Percentiles rank a stretch among this genome's conserved stretches.
Evolutionary conservation across 2,329 filamentous ascomycete species (phyloP).

Genomic region (Myriosclerotinia scirpicola): DNA sequence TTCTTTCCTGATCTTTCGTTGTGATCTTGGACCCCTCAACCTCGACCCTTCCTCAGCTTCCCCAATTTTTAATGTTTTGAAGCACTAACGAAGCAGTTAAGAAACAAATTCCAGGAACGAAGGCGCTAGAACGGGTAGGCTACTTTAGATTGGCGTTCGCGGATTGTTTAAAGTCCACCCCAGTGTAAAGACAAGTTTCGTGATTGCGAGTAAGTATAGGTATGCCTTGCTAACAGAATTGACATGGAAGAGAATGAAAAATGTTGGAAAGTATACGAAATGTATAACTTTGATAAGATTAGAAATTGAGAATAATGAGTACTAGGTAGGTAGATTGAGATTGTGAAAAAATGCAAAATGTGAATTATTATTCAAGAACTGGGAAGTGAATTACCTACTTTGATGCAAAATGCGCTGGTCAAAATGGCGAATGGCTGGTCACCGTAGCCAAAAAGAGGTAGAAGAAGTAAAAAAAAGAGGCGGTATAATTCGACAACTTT

Average conservation of each 20-base stretch:
- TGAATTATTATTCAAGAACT: conserved; percentile 5
- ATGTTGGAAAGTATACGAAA: neutral
- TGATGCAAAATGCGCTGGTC: conserved; percentile 25
- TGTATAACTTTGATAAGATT: conserved; percentile 6
- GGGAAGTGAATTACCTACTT: conserved; percentile 3
- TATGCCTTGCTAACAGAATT: neutral
- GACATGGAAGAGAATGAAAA: neutral
- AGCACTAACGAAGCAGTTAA: conserved; percentile 4
- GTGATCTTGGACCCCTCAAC: conserved; percentile 2
- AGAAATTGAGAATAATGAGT: neutral
- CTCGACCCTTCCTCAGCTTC: conserved; percentile 10
- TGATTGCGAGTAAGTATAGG: neutral
- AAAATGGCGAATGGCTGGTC: conserved; percentile 23
- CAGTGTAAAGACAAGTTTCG: conserved; percentile 4
- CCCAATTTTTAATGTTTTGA: neutral
- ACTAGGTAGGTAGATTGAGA: neutral
- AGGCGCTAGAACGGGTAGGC: conserved; percentile 13
- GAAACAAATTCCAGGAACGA: conserved; percentile 9
- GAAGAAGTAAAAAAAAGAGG: conserved; percentile 3
- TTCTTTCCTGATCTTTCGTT: conserved; percentile 9
- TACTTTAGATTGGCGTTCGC: conserved; percentile 5
- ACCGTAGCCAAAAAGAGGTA: conserved; percentile 12
- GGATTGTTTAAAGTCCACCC: conserved; percentile 15
- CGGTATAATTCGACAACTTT: neutral
- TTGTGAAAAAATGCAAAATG: neutral